Evolutionary conservation across 345 rosid species (phyloP), one percentile per base, ranked within the genome.

Genomic region (Eucalyptus marginata): DNA sequence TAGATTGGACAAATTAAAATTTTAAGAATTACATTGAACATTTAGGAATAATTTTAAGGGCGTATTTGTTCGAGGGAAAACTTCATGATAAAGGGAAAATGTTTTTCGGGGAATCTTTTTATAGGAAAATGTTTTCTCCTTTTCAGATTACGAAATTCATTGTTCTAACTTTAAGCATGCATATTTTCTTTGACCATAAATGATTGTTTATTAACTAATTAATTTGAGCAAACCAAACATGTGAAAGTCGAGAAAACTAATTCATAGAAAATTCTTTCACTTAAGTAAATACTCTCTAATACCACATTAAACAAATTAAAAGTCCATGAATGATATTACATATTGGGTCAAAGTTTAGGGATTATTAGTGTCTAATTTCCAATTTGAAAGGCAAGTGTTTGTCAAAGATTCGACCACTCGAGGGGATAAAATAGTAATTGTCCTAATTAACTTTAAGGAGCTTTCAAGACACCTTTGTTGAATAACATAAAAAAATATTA

Each of bases 351-450:
- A 64, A 14, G 2, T 29, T 64, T 64, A 14, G 4, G 5, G 17
- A 64, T 14, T 4, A n/a, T n/a, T 64, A 62, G 13, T 6, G 31
- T 29, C 9, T 62, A 62, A 62, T 29, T 62, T 96, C 91, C 94
- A 88, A 94, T 93, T 94, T 97, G 96, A 94, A 94, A 93, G 97
- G 97, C 92, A 51, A 93, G 68, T 89, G 87, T 91, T 92, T 85
- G 6, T 71, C 33, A 29, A 81, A 54, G 43, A 68, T 68, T 8
- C 3, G 43, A 68, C 33, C 6, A 31, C 76, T 16, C 5, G 24
- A 66, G 79, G 36, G 43, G 43, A 8, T 68, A 4, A 33, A 68
- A 31, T 68, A 33, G 80, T 31, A 68, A 31, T 4, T 33, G 79
- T 15, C 12, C 22, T 33, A 8, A 68, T 31, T 3, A 68, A 33